phyloP scores from a whole-genome alignment of 495 filamentous ascomycete genomes.

The Penicillium ochrochloron region DNA sequence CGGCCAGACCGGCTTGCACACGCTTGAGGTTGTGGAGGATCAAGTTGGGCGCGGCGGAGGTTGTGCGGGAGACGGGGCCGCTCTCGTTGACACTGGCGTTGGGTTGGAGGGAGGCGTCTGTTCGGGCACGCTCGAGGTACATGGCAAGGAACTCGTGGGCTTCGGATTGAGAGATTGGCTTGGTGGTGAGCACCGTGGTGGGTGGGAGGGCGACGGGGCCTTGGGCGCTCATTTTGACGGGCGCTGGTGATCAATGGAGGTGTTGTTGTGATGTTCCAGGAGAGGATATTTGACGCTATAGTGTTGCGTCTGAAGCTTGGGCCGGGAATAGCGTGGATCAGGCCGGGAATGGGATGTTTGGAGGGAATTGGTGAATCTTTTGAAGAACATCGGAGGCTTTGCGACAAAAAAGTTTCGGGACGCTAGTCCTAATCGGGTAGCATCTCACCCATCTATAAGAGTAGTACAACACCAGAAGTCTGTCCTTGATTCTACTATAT shows the following conservation, averaged over 20 bases:
- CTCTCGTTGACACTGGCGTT: constrained; percentile 65
- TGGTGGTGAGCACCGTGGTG: constrained; percentile 47
- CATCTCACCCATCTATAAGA: constrained; percentile 6
- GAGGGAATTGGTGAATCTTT: constrained; percentile 9
- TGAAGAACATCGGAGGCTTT: constrained; percentile 22
- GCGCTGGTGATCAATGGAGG: constrained; percentile 8
- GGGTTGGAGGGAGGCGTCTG: constrained; percentile 67
- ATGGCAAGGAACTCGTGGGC: constrained; percentile 61
- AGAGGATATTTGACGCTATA: not conserved
- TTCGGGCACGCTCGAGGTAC: constrained; percentile 60
- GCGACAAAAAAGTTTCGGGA: constrained; percentile 36
- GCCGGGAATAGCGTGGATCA: not conserved
- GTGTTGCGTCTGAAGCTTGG: not conserved
- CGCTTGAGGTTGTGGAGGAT: constrained; percentile 68
- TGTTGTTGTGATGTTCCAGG: not conserved
- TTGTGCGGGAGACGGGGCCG: constrained; percentile 59
- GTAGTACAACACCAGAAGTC: not conserved
- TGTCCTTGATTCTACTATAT: not conserved
- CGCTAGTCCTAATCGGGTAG: constrained; percentile 36
- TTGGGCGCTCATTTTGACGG: constrained; percentile 44
- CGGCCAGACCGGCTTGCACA: constrained; percentile 65
- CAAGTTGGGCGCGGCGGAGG: constrained; percentile 58
- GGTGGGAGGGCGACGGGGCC: constrained; percentile 53
- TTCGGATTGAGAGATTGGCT: constrained; percentile 51
- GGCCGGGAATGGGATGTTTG: constrained; percentile 15